A percentile compares a stretch with the other conserved stretches of the same genome.
phyloP scores from a whole-genome alignment of 2,329 filamentous ascomycete species.

The Colletotrichum cordylinicola region DNA sequence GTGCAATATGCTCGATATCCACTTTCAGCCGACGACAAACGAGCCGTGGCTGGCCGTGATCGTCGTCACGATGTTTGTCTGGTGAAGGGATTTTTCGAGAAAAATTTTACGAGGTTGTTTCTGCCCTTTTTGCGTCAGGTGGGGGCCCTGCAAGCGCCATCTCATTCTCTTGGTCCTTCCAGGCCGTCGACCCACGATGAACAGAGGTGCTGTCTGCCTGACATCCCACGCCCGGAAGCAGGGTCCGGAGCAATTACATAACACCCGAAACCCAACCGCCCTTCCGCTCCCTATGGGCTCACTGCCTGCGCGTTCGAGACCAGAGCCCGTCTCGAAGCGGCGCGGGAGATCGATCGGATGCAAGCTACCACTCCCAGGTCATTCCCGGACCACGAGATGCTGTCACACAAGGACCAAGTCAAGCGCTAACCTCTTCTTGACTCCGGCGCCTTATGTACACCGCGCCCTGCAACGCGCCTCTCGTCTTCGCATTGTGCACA shows the following conservation, averaged over 20 bases:
- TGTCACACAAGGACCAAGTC: not conserved
- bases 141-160: not conserved
- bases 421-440: not conserved
- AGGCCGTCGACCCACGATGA: not conserved
- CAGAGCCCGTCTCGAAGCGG: not conserved
- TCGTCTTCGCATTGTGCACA: not conserved
- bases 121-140: not conserved
- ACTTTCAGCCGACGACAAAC: constrained; percentile 25
- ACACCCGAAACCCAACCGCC: not conserved
- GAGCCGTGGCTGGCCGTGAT: constrained; percentile 9
- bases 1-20: constrained; percentile 7
- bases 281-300: not conserved
- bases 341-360: not conserved
- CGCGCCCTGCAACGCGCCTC: constrained; percentile 13
- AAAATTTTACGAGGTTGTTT: not conserved
- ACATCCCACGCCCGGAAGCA: constrained; percentile 7
- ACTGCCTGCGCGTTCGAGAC: not conserved
- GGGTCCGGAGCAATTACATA: constrained; percentile 7
- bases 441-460: not conserved
- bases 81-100: not conserved
- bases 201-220: not conserved
- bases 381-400: not conserved
- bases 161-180: not conserved
- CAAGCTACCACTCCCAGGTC: not conserved
- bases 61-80: not conserved